Conservation (phyloP, 108 stramenopile species). For the Nannochloropsis granulata region DNA sequence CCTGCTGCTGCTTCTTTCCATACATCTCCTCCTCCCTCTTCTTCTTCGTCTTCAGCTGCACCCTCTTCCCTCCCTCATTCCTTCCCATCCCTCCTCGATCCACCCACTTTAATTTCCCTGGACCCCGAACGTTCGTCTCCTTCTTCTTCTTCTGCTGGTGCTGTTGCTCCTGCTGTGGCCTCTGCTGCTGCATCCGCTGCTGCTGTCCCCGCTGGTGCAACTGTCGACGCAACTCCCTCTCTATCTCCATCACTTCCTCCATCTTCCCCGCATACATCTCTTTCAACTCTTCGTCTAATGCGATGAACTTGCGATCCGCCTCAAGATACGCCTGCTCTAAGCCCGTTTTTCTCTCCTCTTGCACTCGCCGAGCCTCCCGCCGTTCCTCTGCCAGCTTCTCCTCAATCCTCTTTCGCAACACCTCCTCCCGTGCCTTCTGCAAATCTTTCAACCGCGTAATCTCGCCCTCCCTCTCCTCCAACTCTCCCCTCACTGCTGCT, state of each 20-base stretch:
- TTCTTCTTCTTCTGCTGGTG: neutral
- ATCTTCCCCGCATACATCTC: neutral
- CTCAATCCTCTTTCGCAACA: neutral
- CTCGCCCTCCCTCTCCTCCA: neutral
- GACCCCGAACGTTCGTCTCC: neutral
- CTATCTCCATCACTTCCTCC: neutral
- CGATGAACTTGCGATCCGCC: neutral
- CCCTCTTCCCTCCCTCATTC: too few relatives aligned
- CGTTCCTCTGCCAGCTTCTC: neutral
- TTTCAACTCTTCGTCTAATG: neutral
- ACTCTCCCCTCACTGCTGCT: neutral
- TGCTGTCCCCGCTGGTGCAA: too few relatives aligned
- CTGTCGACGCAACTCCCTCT: neutral
- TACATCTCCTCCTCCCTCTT: too few relatives aligned
- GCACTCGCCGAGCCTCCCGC: neutral
- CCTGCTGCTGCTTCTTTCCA: too few relatives aligned
- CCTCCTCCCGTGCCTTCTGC: neutral
- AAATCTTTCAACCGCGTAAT: neutral
- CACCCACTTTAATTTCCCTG: neutral
- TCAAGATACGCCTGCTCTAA: neutral
- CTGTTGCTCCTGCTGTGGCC: neutral
- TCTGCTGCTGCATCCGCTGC: too few relatives aligned
- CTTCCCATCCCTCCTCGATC: neutral
- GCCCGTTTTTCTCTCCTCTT: neutral
- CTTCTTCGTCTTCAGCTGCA: too few relatives aligned